Percentiles rank a stretch among this genome's conserved stretches.
phyloP scores from a whole-genome alignment of 495 filamentous ascomycete species.

The Penicillium angulare region DNA sequence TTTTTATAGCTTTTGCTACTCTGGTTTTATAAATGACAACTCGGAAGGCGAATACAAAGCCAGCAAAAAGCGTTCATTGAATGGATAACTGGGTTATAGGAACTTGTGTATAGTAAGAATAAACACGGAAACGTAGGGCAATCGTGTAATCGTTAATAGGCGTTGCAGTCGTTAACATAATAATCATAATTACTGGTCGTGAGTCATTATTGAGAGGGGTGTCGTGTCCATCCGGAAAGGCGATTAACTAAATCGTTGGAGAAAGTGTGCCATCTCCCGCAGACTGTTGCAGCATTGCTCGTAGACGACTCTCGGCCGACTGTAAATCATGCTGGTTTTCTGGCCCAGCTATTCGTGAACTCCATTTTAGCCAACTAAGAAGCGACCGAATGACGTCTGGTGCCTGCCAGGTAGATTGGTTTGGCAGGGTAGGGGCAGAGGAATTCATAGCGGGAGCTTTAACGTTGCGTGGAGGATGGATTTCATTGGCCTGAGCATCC shows the following conservation, averaged over 20 bases:
- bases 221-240: no score
- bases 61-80: not conserved
- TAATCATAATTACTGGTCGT: conserved; percentile 16
- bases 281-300: conserved; percentile 36
- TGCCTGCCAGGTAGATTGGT: not conserved
- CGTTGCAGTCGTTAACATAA: conserved; percentile 5
- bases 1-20: not conserved
- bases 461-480: not conserved
- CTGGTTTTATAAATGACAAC: no score
- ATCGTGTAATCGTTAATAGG: not conserved
- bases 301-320: conserved; percentile 39
- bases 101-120: not conserved
- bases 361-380: conserved; percentile 37
- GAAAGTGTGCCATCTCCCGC: not conserved
- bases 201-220: not conserved
- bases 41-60: not conserved
- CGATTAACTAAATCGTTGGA: not conserved
- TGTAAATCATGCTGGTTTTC: conserved; percentile 17
- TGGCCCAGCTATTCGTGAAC: conserved; percentile 18
- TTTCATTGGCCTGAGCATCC: conserved; percentile 34
- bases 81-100: not conserved
- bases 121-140: not conserved
- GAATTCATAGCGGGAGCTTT: not conserved
- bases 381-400: conserved; percentile 31
- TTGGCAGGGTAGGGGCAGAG: not conserved